Evolutionary conservation across 1,284 basidiomycete species (phyloP).

Genomic region (Volvariella volvacea): DNA sequence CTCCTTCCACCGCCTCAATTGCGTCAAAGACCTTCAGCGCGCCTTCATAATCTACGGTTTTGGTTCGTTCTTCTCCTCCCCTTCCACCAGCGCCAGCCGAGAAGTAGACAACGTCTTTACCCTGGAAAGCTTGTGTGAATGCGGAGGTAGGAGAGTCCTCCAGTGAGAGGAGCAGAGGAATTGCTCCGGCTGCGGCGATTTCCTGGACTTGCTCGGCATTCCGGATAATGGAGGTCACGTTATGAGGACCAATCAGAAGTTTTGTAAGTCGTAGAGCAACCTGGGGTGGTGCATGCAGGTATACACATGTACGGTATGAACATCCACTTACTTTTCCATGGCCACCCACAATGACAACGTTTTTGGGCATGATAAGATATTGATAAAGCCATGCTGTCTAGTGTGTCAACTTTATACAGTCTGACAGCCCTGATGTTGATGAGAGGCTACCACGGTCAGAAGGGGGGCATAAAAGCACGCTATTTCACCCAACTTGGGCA

Average conservation of each 20-base stretch:
- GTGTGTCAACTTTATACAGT: no score
- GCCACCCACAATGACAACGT: slow-evolving; percentile 40
- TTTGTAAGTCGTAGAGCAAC: slow-evolving; percentile 50
- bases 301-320: not conserved
- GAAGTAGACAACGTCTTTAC: slow-evolving; percentile 37
- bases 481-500: no score
- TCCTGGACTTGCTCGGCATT: slow-evolving; percentile 38
- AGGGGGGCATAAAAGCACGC: no score
- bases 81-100: slow-evolving; percentile 69
- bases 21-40: slow-evolving; percentile 72
- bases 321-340: slow-evolving; percentile 36
- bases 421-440: no score
- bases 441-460: no score
- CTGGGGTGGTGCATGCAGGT: slow-evolving; percentile 18
- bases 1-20: slow-evolving; percentile 43
- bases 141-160: slow-evolving; percentile 45
- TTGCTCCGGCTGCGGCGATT: slow-evolving; percentile 37
- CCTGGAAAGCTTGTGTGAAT: slow-evolving; percentile 43
- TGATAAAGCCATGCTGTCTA: no score
- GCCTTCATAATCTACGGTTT: slow-evolving; percentile 65
- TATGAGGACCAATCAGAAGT: slow-evolving; percentile 34
- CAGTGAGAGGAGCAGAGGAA: slow-evolving; percentile 52
- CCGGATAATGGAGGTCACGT: slow-evolving; percentile 55
- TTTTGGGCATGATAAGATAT: no score
- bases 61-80: slow-evolving; percentile 48